phyloP scores from a whole-genome alignment of 805 yeast genomes.

The Maudiozyma bulderi region DNA sequence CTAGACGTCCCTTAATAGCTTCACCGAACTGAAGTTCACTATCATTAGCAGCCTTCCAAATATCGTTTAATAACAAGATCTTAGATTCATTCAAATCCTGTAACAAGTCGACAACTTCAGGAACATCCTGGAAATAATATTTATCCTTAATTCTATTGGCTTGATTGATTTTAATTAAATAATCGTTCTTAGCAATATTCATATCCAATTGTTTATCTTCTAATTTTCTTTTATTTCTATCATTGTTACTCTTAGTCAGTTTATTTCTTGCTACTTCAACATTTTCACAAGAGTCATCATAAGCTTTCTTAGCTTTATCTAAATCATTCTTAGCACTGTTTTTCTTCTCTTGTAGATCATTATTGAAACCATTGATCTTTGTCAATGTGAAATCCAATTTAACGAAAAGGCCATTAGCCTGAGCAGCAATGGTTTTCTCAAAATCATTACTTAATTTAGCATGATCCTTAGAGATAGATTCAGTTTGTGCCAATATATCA shows the following conservation, averaged over 20 bases:
- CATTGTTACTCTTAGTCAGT: slow-evolving; percentile 50
- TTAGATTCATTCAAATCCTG: slow-evolving; percentile 80
- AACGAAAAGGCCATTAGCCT: slow-evolving; percentile 42
- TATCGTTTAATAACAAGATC: slow-evolving; percentile 58
- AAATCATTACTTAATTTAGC: slow-evolving; percentile 50
- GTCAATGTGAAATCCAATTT: slow-evolving; percentile 46
- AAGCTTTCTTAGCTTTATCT: slow-evolving; percentile 47
- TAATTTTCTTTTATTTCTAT: slow-evolving; percentile 39
- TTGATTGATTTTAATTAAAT: slow-evolving; percentile 67
- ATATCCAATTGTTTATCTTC: slow-evolving; percentile 63
- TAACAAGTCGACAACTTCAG: slow-evolving; percentile 74
- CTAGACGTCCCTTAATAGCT: slow-evolving; percentile 35
- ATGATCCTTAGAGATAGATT: slow-evolving; percentile 62
- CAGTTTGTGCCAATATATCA: slow-evolving; percentile 76
- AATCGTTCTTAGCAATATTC: slow-evolving; percentile 81
- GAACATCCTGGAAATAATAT: slow-evolving; percentile 84
- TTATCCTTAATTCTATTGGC: slow-evolving; percentile 91
- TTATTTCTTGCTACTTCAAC: slow-evolving; percentile 78
- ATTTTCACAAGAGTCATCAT: slow-evolving; percentile 68
- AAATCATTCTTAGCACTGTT: slow-evolving; percentile 27
- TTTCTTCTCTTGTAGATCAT: slow-evolving; percentile 39
- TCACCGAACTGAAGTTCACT: slow-evolving; percentile 51
- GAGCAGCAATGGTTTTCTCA: slow-evolving; percentile 49
- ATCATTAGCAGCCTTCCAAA: slow-evolving; percentile 51
- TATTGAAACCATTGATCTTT: slow-evolving; percentile 50